phyloP scores from a whole-genome alignment of 768 basidiomycete species.

The Cyathus striatus region DNA sequence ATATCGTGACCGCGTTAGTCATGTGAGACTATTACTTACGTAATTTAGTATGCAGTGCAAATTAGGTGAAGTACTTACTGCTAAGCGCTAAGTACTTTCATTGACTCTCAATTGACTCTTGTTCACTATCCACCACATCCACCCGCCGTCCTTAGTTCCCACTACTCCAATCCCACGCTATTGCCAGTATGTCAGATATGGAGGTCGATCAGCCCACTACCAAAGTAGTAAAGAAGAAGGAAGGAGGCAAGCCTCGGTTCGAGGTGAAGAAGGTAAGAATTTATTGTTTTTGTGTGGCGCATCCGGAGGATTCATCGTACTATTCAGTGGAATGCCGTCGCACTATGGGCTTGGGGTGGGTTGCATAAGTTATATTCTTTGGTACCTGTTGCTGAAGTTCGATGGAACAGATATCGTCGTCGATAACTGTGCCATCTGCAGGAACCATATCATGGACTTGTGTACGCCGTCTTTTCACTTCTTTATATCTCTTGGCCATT shows the following conservation, averaged over 20 bases:
- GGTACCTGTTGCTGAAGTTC: conserved; percentile 7
- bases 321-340: conserved; percentile 93
- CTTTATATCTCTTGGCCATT: conserved; percentile 2
- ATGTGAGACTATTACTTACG: conserved; percentile 16
- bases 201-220: conserved; percentile 51
- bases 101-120: background rate
- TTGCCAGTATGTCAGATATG: conserved; percentile 53
- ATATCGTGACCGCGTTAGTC: conserved; percentile 16
- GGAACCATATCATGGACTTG: conserved; percentile 99
- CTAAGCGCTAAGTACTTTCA: background rate
- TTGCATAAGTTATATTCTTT: conserved; percentile 2
- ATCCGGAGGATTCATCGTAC: conserved; percentile 7
- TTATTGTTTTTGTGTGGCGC: background rate
- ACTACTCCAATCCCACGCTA: too few species aligned
- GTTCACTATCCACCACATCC: background rate
- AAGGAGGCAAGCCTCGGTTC: conserved; percentile 72
- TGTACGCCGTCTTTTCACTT: conserved; percentile 40
- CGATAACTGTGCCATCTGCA: conserved; percentile 99
- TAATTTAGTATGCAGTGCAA: background rate
- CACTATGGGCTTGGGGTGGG: conserved; percentile 98
- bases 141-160: background rate
- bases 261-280: conserved; percentile 94
- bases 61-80: background rate
- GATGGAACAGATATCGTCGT: conserved; percentile 82
- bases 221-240: conserved; percentile 55